Conservation (phyloP, 805 yeast species). For the Wickerhamiella azymoides region DNA sequence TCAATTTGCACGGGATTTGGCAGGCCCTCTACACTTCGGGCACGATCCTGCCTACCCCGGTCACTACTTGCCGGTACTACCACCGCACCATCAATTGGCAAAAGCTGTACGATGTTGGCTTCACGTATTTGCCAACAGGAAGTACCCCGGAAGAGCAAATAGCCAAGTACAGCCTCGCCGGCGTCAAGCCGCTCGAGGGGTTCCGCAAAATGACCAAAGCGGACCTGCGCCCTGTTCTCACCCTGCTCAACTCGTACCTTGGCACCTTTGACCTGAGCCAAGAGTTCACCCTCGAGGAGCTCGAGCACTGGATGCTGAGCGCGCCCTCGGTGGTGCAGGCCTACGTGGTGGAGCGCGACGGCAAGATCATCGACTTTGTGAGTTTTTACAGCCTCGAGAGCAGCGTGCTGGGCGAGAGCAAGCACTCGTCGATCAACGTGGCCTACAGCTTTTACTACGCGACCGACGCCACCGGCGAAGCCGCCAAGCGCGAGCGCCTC, state of each 20-base stretch:
- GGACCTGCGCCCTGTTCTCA: conserved; percentile 54
- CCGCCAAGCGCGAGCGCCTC: conserved; percentile 38
- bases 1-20: conserved; percentile 75
- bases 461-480: conserved; percentile 36
- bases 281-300: conserved; percentile 50
- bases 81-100: conserved; percentile 93
- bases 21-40: conserved; percentile 95
- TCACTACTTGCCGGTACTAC: conserved; percentile 73
- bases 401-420: conserved; percentile 51
- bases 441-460: conserved; percentile 87
- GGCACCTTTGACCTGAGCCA: conserved; percentile 60
- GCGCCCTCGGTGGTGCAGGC: conserved; percentile 35
- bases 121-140: conserved; percentile 61
- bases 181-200: conserved; percentile 35
- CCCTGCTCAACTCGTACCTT: conserved; percentile 49
- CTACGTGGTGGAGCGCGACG: conserved; percentile 55
- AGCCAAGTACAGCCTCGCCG: conserved; percentile 44
- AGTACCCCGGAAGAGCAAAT: conserved; percentile 56
- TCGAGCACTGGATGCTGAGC: conserved; percentile 62
- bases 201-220: conserved; percentile 40
- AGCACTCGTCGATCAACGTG: conserved; percentile 57
- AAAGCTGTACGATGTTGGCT: conserved; percentile 79
- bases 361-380: conserved; percentile 67
- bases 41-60: conserved; percentile 80
- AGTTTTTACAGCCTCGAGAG: conserved; percentile 85